Evolutionary conservation across 768 basidiomycete genomes (phyloP).

Genomic region (Termitomyces heimii): DNA sequence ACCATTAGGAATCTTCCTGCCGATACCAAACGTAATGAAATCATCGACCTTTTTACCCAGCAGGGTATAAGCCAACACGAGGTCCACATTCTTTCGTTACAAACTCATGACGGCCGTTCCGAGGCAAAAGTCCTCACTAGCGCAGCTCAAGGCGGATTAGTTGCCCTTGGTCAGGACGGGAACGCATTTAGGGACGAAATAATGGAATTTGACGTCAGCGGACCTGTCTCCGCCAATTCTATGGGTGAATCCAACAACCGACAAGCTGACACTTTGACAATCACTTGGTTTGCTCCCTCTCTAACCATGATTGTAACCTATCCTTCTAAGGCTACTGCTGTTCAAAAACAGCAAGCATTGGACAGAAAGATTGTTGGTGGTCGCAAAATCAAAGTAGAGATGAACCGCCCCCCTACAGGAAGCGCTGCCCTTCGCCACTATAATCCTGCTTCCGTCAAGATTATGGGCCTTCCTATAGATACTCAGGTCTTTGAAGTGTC

Average conservation of each 20-base stretch:
- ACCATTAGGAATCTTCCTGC: conserved; percentile 39
- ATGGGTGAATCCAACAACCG: conserved; percentile 32
- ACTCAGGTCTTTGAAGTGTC: conserved; percentile 19
- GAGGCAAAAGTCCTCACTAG: conserved; percentile 41
- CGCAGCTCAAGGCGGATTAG: conserved; percentile 30
- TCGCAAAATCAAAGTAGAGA: conserved; percentile 39
- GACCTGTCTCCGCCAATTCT: conserved; percentile 30
- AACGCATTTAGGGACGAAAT: conserved; percentile 38
- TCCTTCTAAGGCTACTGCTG: conserved; percentile 22
- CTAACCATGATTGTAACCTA: conserved; percentile 40
- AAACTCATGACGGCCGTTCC: conserved; percentile 19
- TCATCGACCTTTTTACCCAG: conserved; percentile 34
- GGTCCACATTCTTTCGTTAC: conserved; percentile 28
- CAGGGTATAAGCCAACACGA: conserved; percentile 32
- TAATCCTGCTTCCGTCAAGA: conserved; percentile 30
- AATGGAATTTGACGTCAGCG: conserved; percentile 35
- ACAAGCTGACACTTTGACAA: conserved; percentile 33
- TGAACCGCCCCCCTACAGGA: conserved; percentile 33
- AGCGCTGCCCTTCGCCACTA: conserved; percentile 19
- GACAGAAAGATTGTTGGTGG: conserved; percentile 29
- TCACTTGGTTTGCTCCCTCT: conserved; percentile 50
- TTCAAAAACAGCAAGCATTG: conserved; percentile 28
- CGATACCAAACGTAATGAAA: conserved; percentile 30
- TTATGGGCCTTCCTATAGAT: conserved; percentile 33
- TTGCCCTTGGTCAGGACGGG: conserved; percentile 41